phyloP scores from a whole-genome alignment of 1,284 basidiomycete species.

The Afroboletus lepidellus region DNA sequence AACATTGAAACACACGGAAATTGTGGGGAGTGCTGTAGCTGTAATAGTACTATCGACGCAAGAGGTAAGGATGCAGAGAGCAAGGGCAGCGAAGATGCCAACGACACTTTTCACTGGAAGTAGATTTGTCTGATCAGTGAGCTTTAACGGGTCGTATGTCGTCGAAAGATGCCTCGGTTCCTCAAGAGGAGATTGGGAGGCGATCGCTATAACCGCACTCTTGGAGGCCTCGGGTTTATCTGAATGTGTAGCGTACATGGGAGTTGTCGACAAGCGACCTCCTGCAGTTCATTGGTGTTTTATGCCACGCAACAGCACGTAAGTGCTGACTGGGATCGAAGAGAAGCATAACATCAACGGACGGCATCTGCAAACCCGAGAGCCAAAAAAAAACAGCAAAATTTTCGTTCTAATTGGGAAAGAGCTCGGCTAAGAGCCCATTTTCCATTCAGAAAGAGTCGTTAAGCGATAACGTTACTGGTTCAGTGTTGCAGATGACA shows the following conservation, averaged over 20 bases:
- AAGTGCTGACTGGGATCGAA: too few relatives aligned
- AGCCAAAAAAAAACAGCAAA: too few relatives aligned
- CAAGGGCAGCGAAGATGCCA: not conserved
- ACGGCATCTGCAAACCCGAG: too few relatives aligned
- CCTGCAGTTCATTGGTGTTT: too few relatives aligned
- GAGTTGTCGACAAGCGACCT: not conserved
- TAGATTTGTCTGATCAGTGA: constrained; percentile 2
- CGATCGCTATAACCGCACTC: too few relatives aligned
- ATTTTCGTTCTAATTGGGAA: too few relatives aligned
- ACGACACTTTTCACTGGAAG: not conserved
- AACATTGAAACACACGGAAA: not conserved
- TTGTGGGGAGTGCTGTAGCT: not conserved
- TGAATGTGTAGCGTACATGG: not conserved
- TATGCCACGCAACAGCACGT: too few relatives aligned
- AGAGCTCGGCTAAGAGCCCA: too few relatives aligned
- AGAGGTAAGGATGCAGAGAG: not conserved
- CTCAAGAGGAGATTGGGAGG: not conserved
- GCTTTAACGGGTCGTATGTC: not conserved
- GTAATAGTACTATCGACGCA: not conserved
- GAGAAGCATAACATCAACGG: too few relatives aligned
- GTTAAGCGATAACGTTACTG: too few relatives aligned
- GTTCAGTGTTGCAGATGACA: too few relatives aligned
- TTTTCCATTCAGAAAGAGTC: too few relatives aligned
- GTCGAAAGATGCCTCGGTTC: not conserved
- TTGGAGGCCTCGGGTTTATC: not conserved